These are phyloP conservation scores for Stachybotrys chartarum DNA, from an alignment of 2,329 filamentous ascomycete genomes.

Conservation along the genomic window DNA sequence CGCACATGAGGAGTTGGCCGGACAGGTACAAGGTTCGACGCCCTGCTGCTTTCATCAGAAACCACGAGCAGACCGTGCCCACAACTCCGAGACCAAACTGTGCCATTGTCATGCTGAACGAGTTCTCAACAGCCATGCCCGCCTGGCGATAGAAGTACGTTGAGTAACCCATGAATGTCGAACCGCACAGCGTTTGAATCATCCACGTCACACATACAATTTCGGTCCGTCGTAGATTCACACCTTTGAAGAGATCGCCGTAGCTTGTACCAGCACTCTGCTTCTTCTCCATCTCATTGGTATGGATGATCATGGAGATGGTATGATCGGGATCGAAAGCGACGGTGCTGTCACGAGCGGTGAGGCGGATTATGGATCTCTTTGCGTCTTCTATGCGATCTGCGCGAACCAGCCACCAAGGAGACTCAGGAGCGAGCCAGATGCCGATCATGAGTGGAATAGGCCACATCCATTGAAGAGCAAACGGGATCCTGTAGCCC, in stretches of 20 bases:
- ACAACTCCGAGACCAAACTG: constrained; percentile 36
- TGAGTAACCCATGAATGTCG: constrained; percentile 49
- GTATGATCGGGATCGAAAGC: constrained; percentile 33
- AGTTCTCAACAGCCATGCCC: constrained; percentile 28
- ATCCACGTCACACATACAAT: constrained; percentile 37
- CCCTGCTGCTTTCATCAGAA: constrained; percentile 33
- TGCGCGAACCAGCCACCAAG: constrained; percentile 41
- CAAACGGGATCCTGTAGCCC: constrained; percentile 42
- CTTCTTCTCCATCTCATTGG: constrained; percentile 39
- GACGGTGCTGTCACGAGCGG: constrained; percentile 23
- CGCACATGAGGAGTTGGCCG: constrained; percentile 41
- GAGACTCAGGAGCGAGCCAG: constrained; percentile 39
- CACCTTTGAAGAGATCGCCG: constrained; percentile 38
- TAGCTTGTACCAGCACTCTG: constrained; percentile 33
- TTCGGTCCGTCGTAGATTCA: constrained; percentile 37
- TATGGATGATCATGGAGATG: constrained; percentile 44
- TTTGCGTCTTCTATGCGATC: constrained; percentile 31
- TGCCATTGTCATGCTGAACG: constrained; percentile 32
- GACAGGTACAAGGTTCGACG: constrained; percentile 36
- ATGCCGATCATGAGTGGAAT: constrained; percentile 34
- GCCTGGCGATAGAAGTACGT: constrained; percentile 42
- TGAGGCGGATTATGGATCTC: constrained; percentile 29
- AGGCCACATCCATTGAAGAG: constrained; percentile 42
- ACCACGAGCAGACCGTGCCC: constrained; percentile 39
- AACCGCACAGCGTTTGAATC: constrained; percentile 31